These are phyloP conservation scores for Zalerion maritima DNA, from an alignment of 495 filamentous ascomycete species.

Conservation along the genomic window DNA sequence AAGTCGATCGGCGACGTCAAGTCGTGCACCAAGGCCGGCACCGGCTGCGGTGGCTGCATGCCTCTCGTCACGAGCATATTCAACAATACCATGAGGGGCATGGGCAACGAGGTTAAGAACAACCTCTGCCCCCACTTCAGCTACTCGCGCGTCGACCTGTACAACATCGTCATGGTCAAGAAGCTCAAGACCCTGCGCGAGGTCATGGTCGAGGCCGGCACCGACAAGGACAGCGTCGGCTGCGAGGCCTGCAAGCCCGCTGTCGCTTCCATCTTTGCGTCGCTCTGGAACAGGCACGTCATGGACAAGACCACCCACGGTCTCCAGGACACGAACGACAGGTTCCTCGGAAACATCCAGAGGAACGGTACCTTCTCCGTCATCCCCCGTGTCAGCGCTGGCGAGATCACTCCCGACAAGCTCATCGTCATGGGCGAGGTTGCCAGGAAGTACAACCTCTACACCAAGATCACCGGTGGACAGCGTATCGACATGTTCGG, in stretches of 20 bases:
- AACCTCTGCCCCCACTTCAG: conserved; percentile 77
- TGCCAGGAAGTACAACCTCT: conserved; percentile 76
- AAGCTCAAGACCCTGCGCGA: conserved; percentile 58
- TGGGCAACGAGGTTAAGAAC: conserved; percentile 87
- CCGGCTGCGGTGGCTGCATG: conserved; percentile 89
- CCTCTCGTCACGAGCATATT: conserved; percentile 86
- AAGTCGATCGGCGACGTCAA: conserved; percentile 81
- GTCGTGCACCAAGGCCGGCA: conserved; percentile 88
- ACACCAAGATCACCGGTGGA: conserved; percentile 91
- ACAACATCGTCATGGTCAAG: conserved; percentile 80
- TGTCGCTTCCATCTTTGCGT: conserved; percentile 72
- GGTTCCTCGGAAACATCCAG: conserved; percentile 89
- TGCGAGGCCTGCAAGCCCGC: conserved; percentile 89
- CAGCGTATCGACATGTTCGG: conserved; percentile 96
- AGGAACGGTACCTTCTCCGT: conserved; percentile 89
- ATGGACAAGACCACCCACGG: conserved; percentile 64
- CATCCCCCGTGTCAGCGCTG: conserved; percentile 69
- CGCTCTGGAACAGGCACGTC: conserved; percentile 74
- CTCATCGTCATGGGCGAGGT: conserved; percentile 80
- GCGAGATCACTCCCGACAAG: conserved; percentile 86
- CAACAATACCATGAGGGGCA: conserved; percentile 78
- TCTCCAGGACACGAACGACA: conserved; percentile 88
- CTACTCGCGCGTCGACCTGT: conserved; percentile 78
- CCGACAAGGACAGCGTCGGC: conserved; percentile 57
- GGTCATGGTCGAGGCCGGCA: conserved; percentile 74